Evolutionary conservation across 805 yeast species (phyloP).

Genomic region (Kregervanrija pseudodelftensis): DNA sequence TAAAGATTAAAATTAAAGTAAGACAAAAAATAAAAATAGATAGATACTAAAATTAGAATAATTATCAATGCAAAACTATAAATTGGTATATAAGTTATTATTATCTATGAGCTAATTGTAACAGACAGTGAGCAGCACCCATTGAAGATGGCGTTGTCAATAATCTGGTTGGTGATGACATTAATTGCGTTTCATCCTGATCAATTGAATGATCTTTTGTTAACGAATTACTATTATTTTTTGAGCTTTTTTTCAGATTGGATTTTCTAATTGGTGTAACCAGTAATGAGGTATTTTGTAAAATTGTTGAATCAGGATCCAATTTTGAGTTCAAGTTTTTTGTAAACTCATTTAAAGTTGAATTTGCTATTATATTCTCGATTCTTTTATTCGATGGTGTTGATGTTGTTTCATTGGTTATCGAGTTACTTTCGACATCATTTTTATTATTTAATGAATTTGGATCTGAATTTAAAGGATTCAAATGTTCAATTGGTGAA

Average conservation of each 20-base stretch:
- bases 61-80: too few species aligned
- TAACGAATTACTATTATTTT: background rate
- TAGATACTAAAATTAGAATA: background rate
- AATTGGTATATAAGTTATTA: background rate
- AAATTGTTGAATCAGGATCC: conserved; percentile 13
- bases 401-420: conserved; percentile 1
- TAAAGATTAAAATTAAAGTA: too few species aligned
- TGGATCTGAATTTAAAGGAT: background rate
- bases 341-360: too few species aligned
- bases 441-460: background rate
- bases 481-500: background rate
- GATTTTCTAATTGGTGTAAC: conserved; percentile 6
- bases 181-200: conserved; percentile 20
- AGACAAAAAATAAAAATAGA: too few species aligned
- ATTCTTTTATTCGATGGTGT: conserved; percentile 1
- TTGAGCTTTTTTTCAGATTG: background rate
- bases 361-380: too few species aligned
- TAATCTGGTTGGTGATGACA: conserved; percentile 33
- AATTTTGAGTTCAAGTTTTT: too few species aligned
- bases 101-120: conserved; percentile 34
- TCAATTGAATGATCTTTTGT: conserved; percentile 2
- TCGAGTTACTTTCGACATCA: too few species aligned
- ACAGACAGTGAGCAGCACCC: conserved; percentile 39
- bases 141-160: conserved; percentile 40
- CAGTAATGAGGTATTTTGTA: conserved; percentile 10